A percentile compares a stretch with the other conserved stretches of the same genome.
These are phyloP conservation scores for Pleurotus sapidus DNA, from an alignment of 768 basidiomycete species.

Conservation along the genomic window DNA sequence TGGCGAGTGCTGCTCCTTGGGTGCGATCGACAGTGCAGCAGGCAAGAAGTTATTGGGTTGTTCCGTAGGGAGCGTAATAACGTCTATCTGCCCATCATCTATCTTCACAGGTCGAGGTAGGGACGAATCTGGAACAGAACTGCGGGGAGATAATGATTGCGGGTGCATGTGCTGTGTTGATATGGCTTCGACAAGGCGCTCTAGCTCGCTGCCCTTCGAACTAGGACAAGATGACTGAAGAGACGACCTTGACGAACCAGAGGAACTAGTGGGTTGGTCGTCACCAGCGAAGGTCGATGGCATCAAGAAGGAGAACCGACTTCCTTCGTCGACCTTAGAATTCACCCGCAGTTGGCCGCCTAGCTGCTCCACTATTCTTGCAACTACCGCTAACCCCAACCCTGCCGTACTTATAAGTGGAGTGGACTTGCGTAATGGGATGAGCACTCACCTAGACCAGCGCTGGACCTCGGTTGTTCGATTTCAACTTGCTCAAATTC, in stretches of 20 bases:
- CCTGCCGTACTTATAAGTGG: constrained; percentile 30
- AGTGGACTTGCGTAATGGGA: background rate
- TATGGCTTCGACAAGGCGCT: constrained; percentile 48
- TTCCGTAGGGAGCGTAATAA: constrained; percentile 9
- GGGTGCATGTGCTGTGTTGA: constrained; percentile 30
- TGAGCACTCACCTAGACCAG: constrained; percentile 44
- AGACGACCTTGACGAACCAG: constrained; percentile 18
- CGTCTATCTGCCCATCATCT: constrained; percentile 20
- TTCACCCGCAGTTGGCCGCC: constrained; percentile 79
- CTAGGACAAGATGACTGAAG: constrained; percentile 17
- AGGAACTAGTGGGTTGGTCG: constrained; percentile 12
- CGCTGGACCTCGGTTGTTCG: constrained; percentile 31
- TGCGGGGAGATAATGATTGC: background rate
- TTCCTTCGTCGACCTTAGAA: constrained; percentile 63
- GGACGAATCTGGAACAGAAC: constrained; percentile 19
- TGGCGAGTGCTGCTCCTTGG: background rate
- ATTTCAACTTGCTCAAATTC: constrained; percentile 78
- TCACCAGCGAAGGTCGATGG: constrained; percentile 48
- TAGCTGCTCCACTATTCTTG: constrained; percentile 75
- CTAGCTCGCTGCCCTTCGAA: constrained; percentile 31
- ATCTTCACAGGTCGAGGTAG: constrained; percentile 34
- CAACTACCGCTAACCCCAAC: constrained; percentile 77
- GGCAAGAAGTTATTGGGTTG: background rate
- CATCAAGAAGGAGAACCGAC: constrained; percentile 69
- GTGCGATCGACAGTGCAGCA: background rate